Conservation (phyloP, 2,329 filamentous ascomycete species). For the Capronia americana region DNA sequence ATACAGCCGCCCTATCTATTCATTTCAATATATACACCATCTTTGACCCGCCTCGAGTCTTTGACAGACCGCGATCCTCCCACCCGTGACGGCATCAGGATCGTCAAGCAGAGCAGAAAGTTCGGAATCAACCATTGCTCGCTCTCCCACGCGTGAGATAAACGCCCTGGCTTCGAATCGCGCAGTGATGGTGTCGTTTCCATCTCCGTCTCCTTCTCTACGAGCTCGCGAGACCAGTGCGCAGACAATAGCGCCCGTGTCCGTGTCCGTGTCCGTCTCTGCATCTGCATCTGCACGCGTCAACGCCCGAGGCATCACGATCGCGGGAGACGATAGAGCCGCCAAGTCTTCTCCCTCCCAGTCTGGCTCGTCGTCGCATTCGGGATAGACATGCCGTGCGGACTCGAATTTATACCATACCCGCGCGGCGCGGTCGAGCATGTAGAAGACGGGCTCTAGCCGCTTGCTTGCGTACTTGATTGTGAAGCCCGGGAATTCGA, state of each 20-base stretch:
- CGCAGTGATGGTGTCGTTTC: background rate
- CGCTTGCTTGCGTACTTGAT: too few species aligned
- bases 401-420: slow-evolving; percentile 5
- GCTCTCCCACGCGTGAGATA: background rate
- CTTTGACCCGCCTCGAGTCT: background rate
- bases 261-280: too few species aligned
- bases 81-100: background rate
- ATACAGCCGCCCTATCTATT: background rate
- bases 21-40: background rate
- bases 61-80: background rate
- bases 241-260: background rate
- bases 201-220: background rate
- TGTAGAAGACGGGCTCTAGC: too few species aligned
- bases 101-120: background rate
- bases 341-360: background rate
- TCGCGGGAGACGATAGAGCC: background rate
- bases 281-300: background rate
- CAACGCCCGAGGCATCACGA: background rate
- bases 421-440: background rate
- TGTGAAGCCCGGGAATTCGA: too few species aligned
- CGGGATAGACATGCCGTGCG: slow-evolving; percentile 1
- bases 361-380: slow-evolving; percentile 10
- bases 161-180: background rate
- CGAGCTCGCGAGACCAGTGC: background rate
- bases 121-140: background rate